A percentile compares a stretch with the other conserved stretches of the same genome.
Evolutionary conservation across 768 basidiomycete species (phyloP).

Genomic region (Sutorius australiensis): DNA sequence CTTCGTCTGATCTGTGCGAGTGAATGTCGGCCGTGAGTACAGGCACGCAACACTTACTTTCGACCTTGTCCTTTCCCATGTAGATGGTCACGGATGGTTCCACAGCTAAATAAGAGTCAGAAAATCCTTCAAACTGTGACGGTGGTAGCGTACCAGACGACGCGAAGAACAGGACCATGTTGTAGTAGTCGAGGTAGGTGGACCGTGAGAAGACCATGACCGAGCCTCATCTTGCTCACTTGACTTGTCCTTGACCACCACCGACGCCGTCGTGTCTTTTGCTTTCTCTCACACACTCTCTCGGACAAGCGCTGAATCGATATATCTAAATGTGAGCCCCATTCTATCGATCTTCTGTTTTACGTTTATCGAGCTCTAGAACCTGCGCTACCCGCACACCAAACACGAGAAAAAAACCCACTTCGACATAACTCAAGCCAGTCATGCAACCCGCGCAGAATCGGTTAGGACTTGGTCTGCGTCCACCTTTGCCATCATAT

Average conservation of each 20-base stretch:
- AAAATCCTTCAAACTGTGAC: neutral
- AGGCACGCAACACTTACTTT: slow-evolving; percentile 56
- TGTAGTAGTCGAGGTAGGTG: too few species aligned
- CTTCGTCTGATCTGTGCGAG: slow-evolving; percentile 68
- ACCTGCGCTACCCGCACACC: neutral
- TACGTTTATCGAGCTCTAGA: neutral
- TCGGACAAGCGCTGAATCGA: neutral
- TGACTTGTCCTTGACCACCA: slow-evolving; percentile 2
- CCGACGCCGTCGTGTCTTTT: neutral
- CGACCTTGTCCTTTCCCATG: slow-evolving; percentile 97
- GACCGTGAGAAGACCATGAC: slow-evolving; percentile 3
- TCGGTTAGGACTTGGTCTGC: slow-evolving; percentile 83
- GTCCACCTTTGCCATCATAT: slow-evolving; percentile 81
- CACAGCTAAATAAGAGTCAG: slow-evolving; percentile 37
- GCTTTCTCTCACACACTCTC: neutral
- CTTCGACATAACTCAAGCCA: neutral
- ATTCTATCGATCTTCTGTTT: neutral
- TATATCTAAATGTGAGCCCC: slow-evolving; percentile 3
- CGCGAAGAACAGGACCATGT: slow-evolving; percentile 64
- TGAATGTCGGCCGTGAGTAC: slow-evolving; percentile 12
- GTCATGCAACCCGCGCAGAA: slow-evolving; percentile 66
- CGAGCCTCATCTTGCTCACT: too few species aligned
- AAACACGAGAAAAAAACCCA: neutral
- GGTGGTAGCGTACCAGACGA: slow-evolving; percentile 39
- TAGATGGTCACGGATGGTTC: slow-evolving; percentile 72